Evolutionary conservation across 2,329 filamentous ascomycete genomes (phyloP), one percentile per base, ranked within the genome.

Genomic region (Knoxdaviesia proteae): DNA sequence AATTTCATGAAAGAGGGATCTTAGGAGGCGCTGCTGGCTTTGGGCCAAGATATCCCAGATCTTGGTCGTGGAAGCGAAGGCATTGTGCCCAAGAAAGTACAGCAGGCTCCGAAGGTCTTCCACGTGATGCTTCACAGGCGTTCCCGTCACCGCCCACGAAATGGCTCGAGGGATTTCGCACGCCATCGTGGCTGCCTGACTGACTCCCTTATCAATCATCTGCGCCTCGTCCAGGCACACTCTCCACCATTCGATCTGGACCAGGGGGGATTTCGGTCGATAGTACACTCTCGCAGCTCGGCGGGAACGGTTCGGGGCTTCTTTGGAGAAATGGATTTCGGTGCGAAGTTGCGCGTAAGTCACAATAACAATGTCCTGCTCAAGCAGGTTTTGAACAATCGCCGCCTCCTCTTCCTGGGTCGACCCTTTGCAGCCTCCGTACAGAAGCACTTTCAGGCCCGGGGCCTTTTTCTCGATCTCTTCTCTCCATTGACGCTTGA

Each of bases 81-180:
- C 84, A 46, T 84, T 70, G 52, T 80, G 86, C 11, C 71, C 70
- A 6, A 96, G 67, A 50, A 98, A 96, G 0, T 81, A 64, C 1
- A 96, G 58, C 5, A 96, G 64, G 0, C 88, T 88, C 49, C 77
- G 76, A 6, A 94, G 64, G 56, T 94, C 88, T 51, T 62, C 58
- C 33, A 88, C 70, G 47, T 84, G 71, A 49, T 84, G 83, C 49
- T 82, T 80, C 35, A 96, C 69, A 0, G 90, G 90, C 1, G 90
- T 98, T 37, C 84, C 90, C 0, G 84, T 88, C 36, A 98, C 77
- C 9, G 80, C 86, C 90, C 90, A 96, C 2, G 84, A 79, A 58
- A 94, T 87, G 48, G 82, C 61, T 32, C 90, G 72, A 38, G 88
- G 86, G 47, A 98, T 79, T 31, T 80, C 63, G 36, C 77, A 74